A percentile compares a stretch with the other conserved stretches of the same genome.
Evolutionary conservation across 768 basidiomycete genomes (phyloP).

Genomic region (Sarcodon aspratus): DNA sequence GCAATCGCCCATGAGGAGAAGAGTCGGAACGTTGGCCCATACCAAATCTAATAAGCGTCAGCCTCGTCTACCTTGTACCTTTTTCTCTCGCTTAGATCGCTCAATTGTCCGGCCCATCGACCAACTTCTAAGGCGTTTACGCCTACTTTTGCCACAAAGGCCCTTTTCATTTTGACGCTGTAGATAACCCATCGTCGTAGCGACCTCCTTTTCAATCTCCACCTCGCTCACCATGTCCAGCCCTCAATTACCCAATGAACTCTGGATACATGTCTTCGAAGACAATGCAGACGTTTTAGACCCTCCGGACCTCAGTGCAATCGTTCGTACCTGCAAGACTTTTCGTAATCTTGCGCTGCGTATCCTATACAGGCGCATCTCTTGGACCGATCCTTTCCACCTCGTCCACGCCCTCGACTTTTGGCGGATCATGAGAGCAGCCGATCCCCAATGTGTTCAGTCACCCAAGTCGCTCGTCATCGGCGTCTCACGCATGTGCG

Average conservation of each 20-base stretch:
- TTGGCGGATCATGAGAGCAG: conserved; percentile 6
- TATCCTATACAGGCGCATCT: conserved; percentile 21
- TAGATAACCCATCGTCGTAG: too few relatives aligned
- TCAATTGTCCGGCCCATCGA: too few relatives aligned
- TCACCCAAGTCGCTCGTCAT: conserved; percentile 10
- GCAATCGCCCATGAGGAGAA: too few relatives aligned
- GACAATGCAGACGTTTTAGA: conserved; percentile 11
- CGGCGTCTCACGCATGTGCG: conserved; percentile 9
- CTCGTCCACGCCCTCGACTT: conserved; percentile 13
- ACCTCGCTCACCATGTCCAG: neutral
- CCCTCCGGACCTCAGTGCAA: conserved; percentile 17
- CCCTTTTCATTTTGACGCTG: too few relatives aligned
- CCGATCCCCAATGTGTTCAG: conserved; percentile 5
- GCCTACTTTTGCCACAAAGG: too few relatives aligned
- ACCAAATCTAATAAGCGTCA: too few relatives aligned
- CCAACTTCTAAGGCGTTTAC: too few relatives aligned
- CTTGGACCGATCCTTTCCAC: conserved; percentile 20
- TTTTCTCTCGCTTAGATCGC: too few relatives aligned
- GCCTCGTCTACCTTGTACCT: too few relatives aligned
- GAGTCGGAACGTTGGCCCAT: too few relatives aligned
- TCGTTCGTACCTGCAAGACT: conserved; percentile 18
- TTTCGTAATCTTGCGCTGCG: conserved; percentile 19
- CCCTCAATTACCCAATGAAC: conserved; percentile 20
- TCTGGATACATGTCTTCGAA: conserved; percentile 28
- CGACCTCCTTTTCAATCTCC: neutral